Evolutionary conservation across 768 basidiomycete species (phyloP).

Genomic region (Podaxis sp.): DNA sequence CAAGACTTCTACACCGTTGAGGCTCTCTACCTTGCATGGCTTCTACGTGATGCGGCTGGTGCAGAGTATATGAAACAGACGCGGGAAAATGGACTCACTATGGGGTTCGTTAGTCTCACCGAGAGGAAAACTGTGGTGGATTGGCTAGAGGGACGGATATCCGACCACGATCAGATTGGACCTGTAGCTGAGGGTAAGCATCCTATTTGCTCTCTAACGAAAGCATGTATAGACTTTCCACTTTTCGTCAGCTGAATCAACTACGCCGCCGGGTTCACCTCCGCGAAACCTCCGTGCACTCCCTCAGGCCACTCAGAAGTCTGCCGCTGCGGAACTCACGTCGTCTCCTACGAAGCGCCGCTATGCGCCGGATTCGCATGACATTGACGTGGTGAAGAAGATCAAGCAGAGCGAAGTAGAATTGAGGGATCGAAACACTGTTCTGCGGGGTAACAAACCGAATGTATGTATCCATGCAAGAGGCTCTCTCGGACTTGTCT

Average conservation of each 20-base stretch:
- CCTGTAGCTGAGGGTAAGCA: slow-evolving; percentile 39
- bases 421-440: slow-evolving; percentile 77
- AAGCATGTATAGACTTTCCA: not conserved
- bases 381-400: slow-evolving; percentile 84
- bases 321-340: slow-evolving; percentile 27
- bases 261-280: slow-evolving; percentile 57
- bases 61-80: slow-evolving; percentile 91
- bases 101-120: slow-evolving; percentile 81
- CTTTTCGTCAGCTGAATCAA: slow-evolving; percentile 15
- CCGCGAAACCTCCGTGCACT: slow-evolving; percentile 29
- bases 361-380: slow-evolving; percentile 75
- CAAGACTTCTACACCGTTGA: slow-evolving; percentile 76
- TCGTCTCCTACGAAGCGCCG: slow-evolving; percentile 65
- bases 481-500: not conserved
- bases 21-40: slow-evolving; percentile 84
- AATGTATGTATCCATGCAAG: slow-evolving; percentile 52
- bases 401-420: slow-evolving; percentile 78
- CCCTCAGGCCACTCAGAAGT: slow-evolving; percentile 27
- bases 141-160: slow-evolving; percentile 67
- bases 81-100: slow-evolving; percentile 67
- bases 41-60: slow-evolving; percentile 65
- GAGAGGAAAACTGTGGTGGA: slow-evolving; percentile 86
- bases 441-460: slow-evolving; percentile 78
- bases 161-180: slow-evolving; percentile 50
- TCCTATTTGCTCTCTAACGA: slow-evolving; percentile 4